Conservation (phyloP, 2,329 filamentous ascomycete species). For the Ophiobolus disseminans region DNA sequence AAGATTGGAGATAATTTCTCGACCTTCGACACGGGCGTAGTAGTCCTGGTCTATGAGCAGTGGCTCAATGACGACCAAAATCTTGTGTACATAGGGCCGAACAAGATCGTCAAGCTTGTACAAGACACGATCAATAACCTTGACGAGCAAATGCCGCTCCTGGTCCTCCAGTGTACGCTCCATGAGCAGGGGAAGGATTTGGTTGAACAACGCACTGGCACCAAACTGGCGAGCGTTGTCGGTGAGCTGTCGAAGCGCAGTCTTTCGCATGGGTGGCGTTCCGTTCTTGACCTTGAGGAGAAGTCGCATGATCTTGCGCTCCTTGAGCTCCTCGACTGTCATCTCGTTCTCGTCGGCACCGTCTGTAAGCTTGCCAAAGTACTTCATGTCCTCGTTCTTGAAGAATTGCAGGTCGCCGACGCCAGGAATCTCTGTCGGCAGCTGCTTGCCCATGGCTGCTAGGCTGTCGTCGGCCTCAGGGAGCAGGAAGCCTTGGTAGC, state of each 20-base stretch:
- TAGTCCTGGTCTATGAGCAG: slow-evolving; percentile 99
- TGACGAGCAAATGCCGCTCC: slow-evolving; percentile 96
- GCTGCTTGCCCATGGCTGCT: slow-evolving; percentile 78
- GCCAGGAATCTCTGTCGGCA: slow-evolving; percentile 94
- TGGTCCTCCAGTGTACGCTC: slow-evolving; percentile 98
- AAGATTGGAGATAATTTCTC: slow-evolving; percentile 98
- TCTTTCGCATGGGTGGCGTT: slow-evolving; percentile 98
- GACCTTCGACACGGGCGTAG: slow-evolving; percentile 96
- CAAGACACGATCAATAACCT: slow-evolving; percentile 97
- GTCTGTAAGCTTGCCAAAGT: slow-evolving; percentile 97
- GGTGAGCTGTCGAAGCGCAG: slow-evolving; percentile 92
- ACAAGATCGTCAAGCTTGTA: slow-evolving; percentile 99
- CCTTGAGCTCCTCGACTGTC: slow-evolving; percentile 94
- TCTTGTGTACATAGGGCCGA: slow-evolving; percentile 96
- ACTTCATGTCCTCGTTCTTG: slow-evolving; percentile 98
- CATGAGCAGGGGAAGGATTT: slow-evolving; percentile 96
- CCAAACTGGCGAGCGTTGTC: slow-evolving; percentile 98
- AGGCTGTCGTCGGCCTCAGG: slow-evolving; percentile 89
- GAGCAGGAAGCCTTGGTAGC: slow-evolving; percentile 88
- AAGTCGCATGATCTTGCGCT: slow-evolving; percentile 97
- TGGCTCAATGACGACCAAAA: slow-evolving; percentile 98
- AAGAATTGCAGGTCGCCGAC: slow-evolving; percentile 97
- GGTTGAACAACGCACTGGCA: slow-evolving; percentile 92
- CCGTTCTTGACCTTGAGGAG: slow-evolving; percentile 99
- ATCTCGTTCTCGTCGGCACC: slow-evolving; percentile 89